These are phyloP conservation scores for Microbotryum silenes-acaulis DNA, from an alignment of 1,284 basidiomycete genomes.

Conservation along the genomic window DNA sequence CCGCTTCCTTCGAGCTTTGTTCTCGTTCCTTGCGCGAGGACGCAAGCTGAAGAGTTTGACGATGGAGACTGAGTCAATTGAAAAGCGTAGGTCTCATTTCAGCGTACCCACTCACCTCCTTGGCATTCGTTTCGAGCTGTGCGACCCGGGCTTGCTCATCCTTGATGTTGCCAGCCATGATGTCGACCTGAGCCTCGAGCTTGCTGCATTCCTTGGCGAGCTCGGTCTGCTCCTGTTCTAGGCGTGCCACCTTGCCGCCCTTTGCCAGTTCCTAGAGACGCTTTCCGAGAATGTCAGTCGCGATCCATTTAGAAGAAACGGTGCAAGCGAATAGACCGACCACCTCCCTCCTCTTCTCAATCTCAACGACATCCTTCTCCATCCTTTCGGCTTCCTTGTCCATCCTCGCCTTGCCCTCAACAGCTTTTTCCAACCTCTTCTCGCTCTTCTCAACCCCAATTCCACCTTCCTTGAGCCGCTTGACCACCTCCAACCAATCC, in stretches of 20 bases:
- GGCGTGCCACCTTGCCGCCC: constrained; percentile 67
- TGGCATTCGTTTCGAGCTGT: constrained; percentile 52
- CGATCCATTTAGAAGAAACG: constrained; percentile 4
- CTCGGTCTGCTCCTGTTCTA: constrained; percentile 69
- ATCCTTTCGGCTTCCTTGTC: constrained; percentile 39
- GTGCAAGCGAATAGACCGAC: constrained; percentile 33
- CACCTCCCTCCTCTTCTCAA: constrained; percentile 55
- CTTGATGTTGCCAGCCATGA: constrained; percentile 65
- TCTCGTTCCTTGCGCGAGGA: constrained; percentile 46
- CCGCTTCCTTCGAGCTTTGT: constrained; percentile 51
- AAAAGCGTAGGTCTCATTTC: background rate
- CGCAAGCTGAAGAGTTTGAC: constrained; percentile 19
- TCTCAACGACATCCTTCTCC: constrained; percentile 55
- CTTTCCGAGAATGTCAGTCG: background rate
- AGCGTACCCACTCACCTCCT: constrained; percentile 50
- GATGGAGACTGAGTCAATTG: background rate
- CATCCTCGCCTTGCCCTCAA: constrained; percentile 38
- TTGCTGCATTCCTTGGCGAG: constrained; percentile 82
- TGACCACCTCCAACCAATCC: constrained; percentile 64
- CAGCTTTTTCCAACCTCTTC: constrained; percentile 45
- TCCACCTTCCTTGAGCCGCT: constrained; percentile 42
- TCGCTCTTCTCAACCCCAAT: constrained; percentile 45
- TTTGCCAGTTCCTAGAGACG: constrained; percentile 50
- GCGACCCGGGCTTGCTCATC: constrained; percentile 68
- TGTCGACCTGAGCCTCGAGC: constrained; percentile 75